These are phyloP conservation scores for Plasmodium reichenowi DNA, from an alignment of 169 alveolate genomes.

Conservation along the genomic window DNA sequence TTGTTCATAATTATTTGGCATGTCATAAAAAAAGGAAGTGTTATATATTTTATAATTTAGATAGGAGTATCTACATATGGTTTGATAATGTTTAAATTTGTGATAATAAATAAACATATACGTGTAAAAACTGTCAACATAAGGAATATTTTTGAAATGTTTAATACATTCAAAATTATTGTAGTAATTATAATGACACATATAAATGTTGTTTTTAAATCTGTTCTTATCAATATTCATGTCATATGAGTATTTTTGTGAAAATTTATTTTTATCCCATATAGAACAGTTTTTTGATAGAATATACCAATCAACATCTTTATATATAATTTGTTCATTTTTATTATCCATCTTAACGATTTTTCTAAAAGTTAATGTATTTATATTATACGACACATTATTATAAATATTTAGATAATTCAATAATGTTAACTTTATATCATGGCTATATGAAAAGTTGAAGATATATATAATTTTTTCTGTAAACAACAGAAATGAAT, in stretches of 20 bases:
- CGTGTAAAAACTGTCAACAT: conserved; percentile 41
- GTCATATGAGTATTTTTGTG: no score
- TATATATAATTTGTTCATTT: not conserved
- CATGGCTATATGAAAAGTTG: conserved; percentile 37
- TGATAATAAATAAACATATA: conserved; percentile 30
- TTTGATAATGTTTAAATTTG: conserved; percentile 17
- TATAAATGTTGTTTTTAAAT: no score
- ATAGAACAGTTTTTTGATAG: no score
- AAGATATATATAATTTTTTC: conserved; percentile 34
- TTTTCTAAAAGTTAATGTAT: conserved; percentile 5
- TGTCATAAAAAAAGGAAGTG: not conserved
- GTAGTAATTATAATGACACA: not conserved
- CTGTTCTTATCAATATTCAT: no score
- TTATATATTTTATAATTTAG: no score
- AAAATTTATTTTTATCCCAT: no score
- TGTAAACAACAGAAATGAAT: conserved; percentile 33
- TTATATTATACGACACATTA: conserved; percentile 4
- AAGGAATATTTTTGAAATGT: conserved; percentile 12
- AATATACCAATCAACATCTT: not conserved
- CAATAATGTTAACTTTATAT: conserved; percentile 10
- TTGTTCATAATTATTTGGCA: no score
- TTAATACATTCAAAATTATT: conserved; percentile 15
- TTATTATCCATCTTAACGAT: conserved; percentile 16
- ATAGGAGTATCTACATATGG: not conserved
- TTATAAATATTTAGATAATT: conserved; percentile 9